Conservation (phyloP, 2,329 filamentous ascomycete species). For the Corniculantispora saksenae region DNA sequence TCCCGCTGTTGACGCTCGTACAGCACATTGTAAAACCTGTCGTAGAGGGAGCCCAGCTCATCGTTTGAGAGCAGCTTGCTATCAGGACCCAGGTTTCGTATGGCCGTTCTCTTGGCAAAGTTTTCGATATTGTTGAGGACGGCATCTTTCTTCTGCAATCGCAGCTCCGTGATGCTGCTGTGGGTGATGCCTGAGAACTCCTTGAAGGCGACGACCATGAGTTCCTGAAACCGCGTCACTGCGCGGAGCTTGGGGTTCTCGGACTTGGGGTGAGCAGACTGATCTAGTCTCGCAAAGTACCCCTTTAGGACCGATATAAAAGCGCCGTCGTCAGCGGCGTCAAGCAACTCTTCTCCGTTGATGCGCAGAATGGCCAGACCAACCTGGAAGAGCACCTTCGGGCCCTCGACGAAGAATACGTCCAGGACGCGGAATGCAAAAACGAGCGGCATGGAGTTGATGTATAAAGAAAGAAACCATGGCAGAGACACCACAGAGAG, state of each 20-base stretch:
- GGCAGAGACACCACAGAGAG: conserved; percentile 95
- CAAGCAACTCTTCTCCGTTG: conserved; percentile 92
- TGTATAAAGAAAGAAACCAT: conserved; percentile 97
- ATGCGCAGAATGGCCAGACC: conserved; percentile 95
- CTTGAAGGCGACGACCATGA: conserved; percentile 99
- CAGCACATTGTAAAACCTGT: conserved; percentile 87
- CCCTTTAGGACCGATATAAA: conserved; percentile 96
- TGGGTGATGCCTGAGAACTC: conserved; percentile 97
- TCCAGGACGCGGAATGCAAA: conserved; percentile 96
- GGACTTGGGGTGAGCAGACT: conserved; percentile 92
- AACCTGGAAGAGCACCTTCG: conserved; percentile 96
- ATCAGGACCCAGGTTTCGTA: conserved; percentile 91
- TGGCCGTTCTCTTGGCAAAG: conserved; percentile 95
- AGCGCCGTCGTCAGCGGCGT: conserved; percentile 89
- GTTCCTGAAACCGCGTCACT: conserved; percentile 93
- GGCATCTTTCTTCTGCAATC: conserved; percentile 88
- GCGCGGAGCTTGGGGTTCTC: conserved; percentile 93
- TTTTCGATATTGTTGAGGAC: conserved; percentile 95
- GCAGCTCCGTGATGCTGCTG: conserved; percentile 83
- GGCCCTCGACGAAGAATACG: conserved; percentile 97
- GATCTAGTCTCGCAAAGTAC: conserved; percentile 90
- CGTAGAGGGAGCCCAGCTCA: conserved; percentile 87
- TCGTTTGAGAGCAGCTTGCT: conserved; percentile 86
- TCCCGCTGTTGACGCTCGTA: conserved; percentile 89
- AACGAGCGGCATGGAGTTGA: conserved; percentile 98